phyloP scores from a whole-genome alignment of 1,139 yeast genomes.

The Kurtzmaniella quercitrusa region DNA sequence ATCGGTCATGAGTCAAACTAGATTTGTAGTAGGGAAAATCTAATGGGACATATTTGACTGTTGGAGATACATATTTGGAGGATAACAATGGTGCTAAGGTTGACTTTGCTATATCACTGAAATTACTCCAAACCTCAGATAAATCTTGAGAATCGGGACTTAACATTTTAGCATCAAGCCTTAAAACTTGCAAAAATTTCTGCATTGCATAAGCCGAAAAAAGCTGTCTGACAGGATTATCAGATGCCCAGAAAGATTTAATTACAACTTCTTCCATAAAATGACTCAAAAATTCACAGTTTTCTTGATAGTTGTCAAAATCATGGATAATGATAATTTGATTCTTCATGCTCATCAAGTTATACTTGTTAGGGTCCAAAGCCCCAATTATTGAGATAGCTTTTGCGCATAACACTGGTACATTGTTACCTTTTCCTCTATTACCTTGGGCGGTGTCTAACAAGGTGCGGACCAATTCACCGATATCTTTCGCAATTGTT shows the following conservation, averaged over 20 bases:
- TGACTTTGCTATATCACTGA: conserved; percentile 65
- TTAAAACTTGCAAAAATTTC: conserved; percentile 67
- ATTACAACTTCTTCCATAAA: conserved; percentile 69
- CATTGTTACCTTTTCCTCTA: conserved; percentile 41
- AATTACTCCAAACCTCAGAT: conserved; percentile 52
- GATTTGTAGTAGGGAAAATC: conserved; percentile 31
- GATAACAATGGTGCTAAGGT: conserved; percentile 72
- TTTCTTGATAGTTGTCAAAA: conserved; percentile 60
- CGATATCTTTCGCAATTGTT: conserved; percentile 25
- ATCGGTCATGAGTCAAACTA: conserved; percentile 39
- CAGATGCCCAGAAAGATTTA: conserved; percentile 84
- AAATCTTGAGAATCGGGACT: conserved; percentile 16
- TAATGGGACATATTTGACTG: conserved; percentile 34
- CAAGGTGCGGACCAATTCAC: conserved; percentile 50
- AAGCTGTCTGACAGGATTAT: conserved; percentile 80
- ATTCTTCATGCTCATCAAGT: conserved; percentile 39
- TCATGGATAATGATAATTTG: conserved; percentile 53
- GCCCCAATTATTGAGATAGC: conserved; percentile 79
- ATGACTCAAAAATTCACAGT: conserved; percentile 56
- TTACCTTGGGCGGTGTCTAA: conserved; percentile 60
- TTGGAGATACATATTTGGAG: conserved; percentile 64
- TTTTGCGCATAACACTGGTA: conserved; percentile 58
- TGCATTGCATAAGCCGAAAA: conserved; percentile 89
- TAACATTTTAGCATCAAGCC: conserved; percentile 40
- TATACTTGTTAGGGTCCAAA: conserved; percentile 62